Evolutionary conservation across 176 grass and related monocot genomes (phyloP), one percentile per base, ranked within the genome.

Genomic region (Dactylis glomerata): DNA sequence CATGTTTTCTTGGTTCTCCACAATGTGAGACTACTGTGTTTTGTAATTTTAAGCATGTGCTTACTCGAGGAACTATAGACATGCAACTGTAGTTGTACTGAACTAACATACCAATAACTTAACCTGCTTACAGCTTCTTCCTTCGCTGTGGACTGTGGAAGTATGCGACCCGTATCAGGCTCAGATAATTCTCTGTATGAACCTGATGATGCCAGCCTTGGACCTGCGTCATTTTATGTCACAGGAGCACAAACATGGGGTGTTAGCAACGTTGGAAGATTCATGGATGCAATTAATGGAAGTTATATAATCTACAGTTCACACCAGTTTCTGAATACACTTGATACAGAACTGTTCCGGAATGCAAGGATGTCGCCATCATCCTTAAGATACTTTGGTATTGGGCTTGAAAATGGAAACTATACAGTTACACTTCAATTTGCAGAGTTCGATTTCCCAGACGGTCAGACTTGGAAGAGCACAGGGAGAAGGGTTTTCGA

Each of bases 331-430:
- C 78, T 81, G 57, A 92, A 76, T n/a, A 94, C 88, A 36, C 79
- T 88, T 66, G 90, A 92, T 86, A 46, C 92, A 30, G 90, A 86
- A 85, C 23, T 97, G 26, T 97, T 91, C 73, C 88, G 92, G 49
- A 88, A 80, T 57, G 65, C 88, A 59, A 90, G 95, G 47, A 88
- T 97, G 88, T 92, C 92, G 0, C 82, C 95, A 19, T 97, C 95
- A 57, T 90, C 94, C 40, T 64, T 97, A 26, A 84, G 92, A 90
- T 97, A 94, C 68, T 97, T 90, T 30, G 95, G 92, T 23, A 37
- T 97, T 51, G 95, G 95, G 32, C 95, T 97, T 52, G n/a, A 92
- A 78, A 94, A 97, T 73, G 95, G 95, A 62, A 97, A 94, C 72
- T 97, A 97, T 40, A 97, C 88, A 3, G 82, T 97, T 38, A 90